Base-by-base conservation (phyloP, 495 filamentous ascomycete genomes). In the Cercophora scortea region DNA sequence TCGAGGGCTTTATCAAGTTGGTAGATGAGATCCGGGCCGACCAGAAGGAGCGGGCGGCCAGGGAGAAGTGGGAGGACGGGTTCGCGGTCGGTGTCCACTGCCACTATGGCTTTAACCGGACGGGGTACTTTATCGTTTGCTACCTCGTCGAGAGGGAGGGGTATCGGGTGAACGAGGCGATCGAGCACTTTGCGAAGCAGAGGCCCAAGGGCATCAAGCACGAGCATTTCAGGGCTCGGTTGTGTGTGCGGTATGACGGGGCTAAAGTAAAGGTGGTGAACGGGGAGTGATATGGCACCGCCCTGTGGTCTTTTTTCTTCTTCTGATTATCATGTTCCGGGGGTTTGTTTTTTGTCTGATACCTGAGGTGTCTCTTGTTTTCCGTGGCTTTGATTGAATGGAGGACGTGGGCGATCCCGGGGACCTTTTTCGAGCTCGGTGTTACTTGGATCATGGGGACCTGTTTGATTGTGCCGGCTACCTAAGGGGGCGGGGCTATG, bases 81-180 rank as follows among this genome's bases (percentile, higher is more conserved):
- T 66, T 62, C 8, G 69, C 78, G 12, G 77, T 96, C 44, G 92
- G 86, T 11, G 89, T 95, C 1, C 92, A 97, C 63, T 96, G 92
- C 61, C 92, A 97, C 60, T 96, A 97, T 56, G 92, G 91, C 0
- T 95, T 89, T 71, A 95, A 95, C 61, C 80, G 90, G 35, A 95
- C 90, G 0, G 90, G 92, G 1, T 95, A 91, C 63, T 84, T 96
- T 61, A 83, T 97, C 35, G 84, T 86, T n/a, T 89, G 84, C 60
- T 97, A 97, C 58, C 70, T 96, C 6, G 87, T 97, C 47, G 92
- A 97, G 70, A 76, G 82, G 50, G 76, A 84, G 58, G 81, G 80
- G 1, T 95, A 78, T 63, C 72, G 69, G 45, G 79, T 95, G 12
- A 79, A 87, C 59, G 81, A 85, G 51, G 92, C 91, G 4, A 85